Evolutionary conservation across 495 filamentous ascomycete species (phyloP), one percentile per base, ranked within the genome.

Genomic region (Schizothecium vesticola): DNA sequence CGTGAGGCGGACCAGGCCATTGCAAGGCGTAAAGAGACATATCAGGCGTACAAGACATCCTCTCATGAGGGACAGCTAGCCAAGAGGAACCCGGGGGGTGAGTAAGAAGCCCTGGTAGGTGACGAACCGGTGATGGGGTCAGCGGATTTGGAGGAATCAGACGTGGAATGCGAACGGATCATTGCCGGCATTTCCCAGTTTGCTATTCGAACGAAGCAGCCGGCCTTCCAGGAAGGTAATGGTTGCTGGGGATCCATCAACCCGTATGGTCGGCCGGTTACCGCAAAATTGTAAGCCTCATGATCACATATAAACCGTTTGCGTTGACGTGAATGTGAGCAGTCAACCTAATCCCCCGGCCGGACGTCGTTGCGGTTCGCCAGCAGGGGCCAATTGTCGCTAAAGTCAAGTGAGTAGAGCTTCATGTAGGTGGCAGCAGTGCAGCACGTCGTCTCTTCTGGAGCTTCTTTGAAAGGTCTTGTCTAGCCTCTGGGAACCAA

Each of bases 171-270:
- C 64, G 68, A 71, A 73, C 70, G 71, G 73, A 76, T 77, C 76
- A 72, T 66, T 71, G 74, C 70, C 71, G 74, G 73, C 73, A 74
- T 80, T 79, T 78, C 69, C 77, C 75, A 80, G 79, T 80, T 29
- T 82, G 79, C 71, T 82, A 78, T 79, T 79, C 80, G 80, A 81
- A 75, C 69, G 71, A 75, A 79, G 76, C 74, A 77, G 74, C 68
- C 29, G 64, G 63, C 60, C 65, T 69, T 56, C 65, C 70, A 64
- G 65, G 61, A 29, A 71, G 59, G 59, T 70, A 66, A 51, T 70
- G 61, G 71, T 74, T 69, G 64, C 61, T 78, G 62, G 76, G 67
- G 64, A 69, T 72, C 69, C 64, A 70, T 74, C 67, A 72, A 72
- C 72, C 64, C 71, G 71, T 70, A 67, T 25, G 12, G 55, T 67